Conservation (phyloP, 2,329 filamentous ascomycete genomes). For the Cercospora canescens region DNA sequence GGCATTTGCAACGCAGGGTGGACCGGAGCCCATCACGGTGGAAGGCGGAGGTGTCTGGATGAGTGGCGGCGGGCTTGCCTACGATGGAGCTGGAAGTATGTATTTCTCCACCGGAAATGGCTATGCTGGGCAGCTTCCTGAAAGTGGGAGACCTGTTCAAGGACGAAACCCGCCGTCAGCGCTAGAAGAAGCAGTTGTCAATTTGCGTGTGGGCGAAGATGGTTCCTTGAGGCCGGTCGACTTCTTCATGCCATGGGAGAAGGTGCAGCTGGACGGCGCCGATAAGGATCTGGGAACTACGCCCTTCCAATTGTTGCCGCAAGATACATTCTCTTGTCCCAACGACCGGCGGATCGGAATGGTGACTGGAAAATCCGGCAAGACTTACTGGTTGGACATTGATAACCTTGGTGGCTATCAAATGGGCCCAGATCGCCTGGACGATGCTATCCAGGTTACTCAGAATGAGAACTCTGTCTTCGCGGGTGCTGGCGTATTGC, state of each 20-base stretch:
- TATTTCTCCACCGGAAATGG: slow-evolving; percentile 14
- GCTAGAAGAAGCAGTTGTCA: slow-evolving; percentile 13
- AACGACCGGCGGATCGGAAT: slow-evolving; percentile 12
- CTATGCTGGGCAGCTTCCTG: slow-evolving; percentile 9
- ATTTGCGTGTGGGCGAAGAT: slow-evolving; percentile 1
- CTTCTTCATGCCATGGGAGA: slow-evolving; percentile 16
- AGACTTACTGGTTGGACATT: slow-evolving; percentile 10
- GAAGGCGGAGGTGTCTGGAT: slow-evolving; percentile 14
- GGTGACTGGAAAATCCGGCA: slow-evolving; percentile 13
- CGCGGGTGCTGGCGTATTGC: slow-evolving; percentile 5
- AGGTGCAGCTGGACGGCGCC: slow-evolving; percentile 11
- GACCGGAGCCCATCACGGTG: slow-evolving; percentile 4
- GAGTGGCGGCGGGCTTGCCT: slow-evolving; percentile 13
- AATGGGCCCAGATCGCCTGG: slow-evolving; percentile 9
- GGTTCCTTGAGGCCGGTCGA: slow-evolving; percentile 9
- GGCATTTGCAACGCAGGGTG: slow-evolving; percentile 10
- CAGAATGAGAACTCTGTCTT: slow-evolving; percentile 13
- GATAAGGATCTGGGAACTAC: slow-evolving; percentile 15
- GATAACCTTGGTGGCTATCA: slow-evolving; percentile 15
- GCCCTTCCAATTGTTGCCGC: slow-evolving; percentile 12
- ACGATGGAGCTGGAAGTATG: slow-evolving; percentile 14
- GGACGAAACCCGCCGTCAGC: slow-evolving; percentile 9
- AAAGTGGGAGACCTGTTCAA: slow-evolving; percentile 5
- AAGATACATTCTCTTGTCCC: slow-evolving; percentile 9
- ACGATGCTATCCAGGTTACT: slow-evolving; percentile 13